These are phyloP conservation scores for Astragalus membranaceus DNA, from an alignment of 306 rosid species.

Conservation along the genomic window DNA sequence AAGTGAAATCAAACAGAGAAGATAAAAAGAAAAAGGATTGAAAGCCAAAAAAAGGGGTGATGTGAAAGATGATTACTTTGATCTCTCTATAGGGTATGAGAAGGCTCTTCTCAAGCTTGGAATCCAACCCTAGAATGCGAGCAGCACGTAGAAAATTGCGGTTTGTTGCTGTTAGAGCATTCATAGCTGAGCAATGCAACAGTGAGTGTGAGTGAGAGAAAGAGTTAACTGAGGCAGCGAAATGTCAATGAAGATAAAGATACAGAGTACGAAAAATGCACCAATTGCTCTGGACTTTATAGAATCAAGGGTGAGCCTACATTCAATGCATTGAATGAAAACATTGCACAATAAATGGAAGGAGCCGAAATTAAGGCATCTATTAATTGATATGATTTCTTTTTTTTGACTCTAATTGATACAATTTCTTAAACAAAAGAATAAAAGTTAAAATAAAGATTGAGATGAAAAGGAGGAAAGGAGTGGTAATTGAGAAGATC, in stretches of 20 bases:
- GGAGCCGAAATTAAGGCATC: too few relatives aligned
- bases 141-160: slow-evolving; percentile 62
- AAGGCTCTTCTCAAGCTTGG: slow-evolving; percentile 68
- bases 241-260: not conserved
- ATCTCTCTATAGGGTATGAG: slow-evolving; percentile 66
- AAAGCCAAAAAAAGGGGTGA: not conserved
- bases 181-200: slow-evolving; percentile 35
- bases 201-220: not conserved
- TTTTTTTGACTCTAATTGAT: too few relatives aligned
- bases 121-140: slow-evolving; percentile 61
- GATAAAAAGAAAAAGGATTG: not conserved
- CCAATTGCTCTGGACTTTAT: too few relatives aligned
- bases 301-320: too few relatives aligned
- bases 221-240: not conserved
- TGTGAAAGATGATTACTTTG: slow-evolving; percentile 27
- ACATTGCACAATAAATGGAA: too few relatives aligned
- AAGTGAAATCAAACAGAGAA: not conserved
- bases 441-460: too few relatives aligned
- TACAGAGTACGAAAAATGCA: too few relatives aligned
- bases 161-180: slow-evolving; percentile 68
- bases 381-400: too few relatives aligned
- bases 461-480: too few relatives aligned
- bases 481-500: too few relatives aligned
- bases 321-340: too few relatives aligned
- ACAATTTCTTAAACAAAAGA: too few relatives aligned